Percentiles rank a stretch among this genome's conserved stretches.
phyloP scores from a whole-genome alignment of 208 protist genomes.

The Leishmania martiniquensis region DNA sequence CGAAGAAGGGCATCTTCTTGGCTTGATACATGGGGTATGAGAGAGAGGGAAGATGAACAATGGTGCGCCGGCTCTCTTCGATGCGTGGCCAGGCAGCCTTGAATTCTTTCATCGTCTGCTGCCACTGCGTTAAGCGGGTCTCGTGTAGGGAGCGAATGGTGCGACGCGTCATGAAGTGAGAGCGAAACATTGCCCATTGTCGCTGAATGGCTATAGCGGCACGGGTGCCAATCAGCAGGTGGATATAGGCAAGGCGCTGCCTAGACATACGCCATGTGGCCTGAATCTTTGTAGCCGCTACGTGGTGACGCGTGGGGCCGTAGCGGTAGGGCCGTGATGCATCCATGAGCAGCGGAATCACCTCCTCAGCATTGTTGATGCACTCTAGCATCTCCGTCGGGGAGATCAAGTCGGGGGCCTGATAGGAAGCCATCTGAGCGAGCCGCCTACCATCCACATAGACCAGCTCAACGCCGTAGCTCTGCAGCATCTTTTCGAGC shows the following conservation, averaged over 20 bases:
- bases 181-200: constrained; percentile 79
- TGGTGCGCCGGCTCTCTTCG: constrained; percentile 49
- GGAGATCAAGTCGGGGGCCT: constrained; percentile 52
- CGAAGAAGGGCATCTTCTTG: constrained; percentile 82
- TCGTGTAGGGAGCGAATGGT: constrained; percentile 65
- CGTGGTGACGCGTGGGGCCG: constrained; percentile 59
- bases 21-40: constrained; percentile 82
- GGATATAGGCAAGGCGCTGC: constrained; percentile 79
- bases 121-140: constrained; percentile 67
- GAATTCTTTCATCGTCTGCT: constrained; percentile 87
- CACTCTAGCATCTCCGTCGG: constrained; percentile 71
- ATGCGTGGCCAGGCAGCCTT: constrained; percentile 66
- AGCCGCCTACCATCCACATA: constrained; percentile 92
- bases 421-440: constrained; percentile 71
- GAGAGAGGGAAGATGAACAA: constrained; percentile 90
- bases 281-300: constrained; percentile 89
- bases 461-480: constrained; percentile 84
- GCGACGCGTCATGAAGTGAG: constrained; percentile 72
- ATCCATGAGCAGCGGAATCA: constrained; percentile 67
- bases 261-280: constrained; percentile 89
- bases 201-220: constrained; percentile 87
- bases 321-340: constrained; percentile 58
- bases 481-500: constrained; percentile 79
- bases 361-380: constrained; percentile 84
- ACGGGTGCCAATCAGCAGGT: constrained; percentile 76